A percentile compares a stretch with the other conserved stretches of the same genome.
phyloP scores from a whole-genome alignment of 176 grass and related monocot genomes.

The Zea luxurians region DNA sequence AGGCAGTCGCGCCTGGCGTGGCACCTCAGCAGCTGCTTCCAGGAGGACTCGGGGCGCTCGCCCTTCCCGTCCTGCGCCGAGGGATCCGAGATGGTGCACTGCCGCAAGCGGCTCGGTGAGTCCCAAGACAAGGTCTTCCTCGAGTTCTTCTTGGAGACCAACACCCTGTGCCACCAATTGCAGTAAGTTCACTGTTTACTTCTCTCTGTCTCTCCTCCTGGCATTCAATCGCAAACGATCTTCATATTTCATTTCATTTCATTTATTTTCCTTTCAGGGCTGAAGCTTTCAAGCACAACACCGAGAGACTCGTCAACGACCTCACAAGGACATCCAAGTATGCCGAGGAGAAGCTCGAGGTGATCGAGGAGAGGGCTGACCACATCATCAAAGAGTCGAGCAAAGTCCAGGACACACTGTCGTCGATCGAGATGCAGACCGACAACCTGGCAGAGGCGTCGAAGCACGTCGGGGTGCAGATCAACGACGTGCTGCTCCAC shows the following conservation, averaged over 20 bases:
- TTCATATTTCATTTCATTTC: background rate
- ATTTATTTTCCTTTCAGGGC: constrained; percentile 45
- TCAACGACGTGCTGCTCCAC: constrained; percentile 51
- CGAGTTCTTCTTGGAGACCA: constrained; percentile 85
- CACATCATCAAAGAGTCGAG: constrained; percentile 56
- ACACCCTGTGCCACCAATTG: constrained; percentile 85
- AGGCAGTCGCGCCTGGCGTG: constrained; percentile 73
- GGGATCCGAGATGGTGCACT: constrained; percentile 51
- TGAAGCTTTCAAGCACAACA: constrained; percentile 82
- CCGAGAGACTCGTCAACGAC: constrained; percentile 74
- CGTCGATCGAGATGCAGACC: constrained; percentile 49
- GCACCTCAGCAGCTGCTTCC: constrained; percentile 85
- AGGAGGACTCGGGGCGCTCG: constrained; percentile 72
- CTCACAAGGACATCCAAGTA: constrained; percentile 58
- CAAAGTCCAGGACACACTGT: constrained; percentile 52
- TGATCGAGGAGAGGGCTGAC: constrained; percentile 57
- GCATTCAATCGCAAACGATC: background rate
- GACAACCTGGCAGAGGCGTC: constrained; percentile 41
- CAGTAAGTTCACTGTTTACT: constrained; percentile 46
- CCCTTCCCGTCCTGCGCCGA: constrained; percentile 54
- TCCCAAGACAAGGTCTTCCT: constrained; percentile 72
- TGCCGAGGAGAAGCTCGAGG: constrained; percentile 70
- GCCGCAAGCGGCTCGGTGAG: constrained; percentile 61
- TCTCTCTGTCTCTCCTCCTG: background rate
- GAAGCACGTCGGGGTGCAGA: constrained; percentile 37